Evolutionary conservation across 306 rosid species (phyloP), one percentile per base, ranked within the genome.

Genomic region (Malus domestica): DNA sequence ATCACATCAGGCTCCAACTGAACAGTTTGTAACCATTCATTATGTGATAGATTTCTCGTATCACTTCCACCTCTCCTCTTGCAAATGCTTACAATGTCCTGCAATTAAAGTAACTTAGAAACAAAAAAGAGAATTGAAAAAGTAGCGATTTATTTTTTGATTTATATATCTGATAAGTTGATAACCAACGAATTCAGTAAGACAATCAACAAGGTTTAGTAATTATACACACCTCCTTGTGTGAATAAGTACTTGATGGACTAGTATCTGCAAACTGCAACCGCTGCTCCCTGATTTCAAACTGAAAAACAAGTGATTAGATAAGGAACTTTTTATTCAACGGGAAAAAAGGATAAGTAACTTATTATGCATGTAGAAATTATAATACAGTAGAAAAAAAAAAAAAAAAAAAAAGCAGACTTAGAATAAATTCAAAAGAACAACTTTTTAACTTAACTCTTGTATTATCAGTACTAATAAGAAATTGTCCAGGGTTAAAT

Each of bases 1-100:
- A 95, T 95, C 77, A 89, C 97, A 83, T 92, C 96, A 71, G 98
- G 97, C 85, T 90, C 93, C 22, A 19, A 76, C 86, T 92, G 98
- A 81, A 95, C 97, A 73, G 89, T 88, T 68, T 85, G 97, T 70
- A 95, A 80, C 98, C 98, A 95, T 74, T 88, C 95, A 76, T 90
- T 79, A 77, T 95, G 98, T 38, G 92, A 78, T 69, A 83, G 70
- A 73, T 55, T 87, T 71, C 70, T 85, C 70, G 22, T 75, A 84
- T 89, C 92, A 74, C 81, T 83, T 71, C 98, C 98, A 63, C 98
- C 98, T 83, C 97, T 90, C 87, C 98, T 89, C 87, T 86, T 92
- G 88, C 61, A 85, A 85, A 85, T 87, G 86, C 74, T 82, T 78
- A 85, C 79, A 49, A 90, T 90, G 83, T 92, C 96, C 98, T 95